Conservation (phyloP, 148 eudicot species). For the Chenopodium berlandieri region DNA sequence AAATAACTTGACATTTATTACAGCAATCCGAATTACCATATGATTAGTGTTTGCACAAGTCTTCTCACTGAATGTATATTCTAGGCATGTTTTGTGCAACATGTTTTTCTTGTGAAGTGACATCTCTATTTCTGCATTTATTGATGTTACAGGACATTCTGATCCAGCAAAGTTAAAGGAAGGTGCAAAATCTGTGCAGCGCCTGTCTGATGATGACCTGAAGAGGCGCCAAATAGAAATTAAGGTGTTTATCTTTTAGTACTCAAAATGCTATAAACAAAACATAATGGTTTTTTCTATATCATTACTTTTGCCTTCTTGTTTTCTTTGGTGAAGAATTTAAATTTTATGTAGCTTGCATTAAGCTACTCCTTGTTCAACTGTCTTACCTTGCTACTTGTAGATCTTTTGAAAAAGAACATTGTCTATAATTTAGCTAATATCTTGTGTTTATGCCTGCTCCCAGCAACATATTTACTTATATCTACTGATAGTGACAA, state of each 20-base stretch:
- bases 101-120: not conserved
- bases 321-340: not conserved
- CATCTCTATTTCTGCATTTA: constrained; percentile 13
- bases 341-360: not conserved
- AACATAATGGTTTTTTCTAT: not conserved
- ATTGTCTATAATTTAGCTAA: not conserved
- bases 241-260: constrained; percentile 44
- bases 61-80: not conserved
- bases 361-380: not conserved
- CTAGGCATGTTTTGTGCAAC: not conserved
- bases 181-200: constrained; percentile 55
- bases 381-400: not conserved
- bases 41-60: not conserved
- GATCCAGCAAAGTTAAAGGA: constrained; percentile 82
- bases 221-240: constrained; percentile 68
- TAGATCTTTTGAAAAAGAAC: not conserved
- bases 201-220: constrained; percentile 62
- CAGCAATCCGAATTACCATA: not conserved
- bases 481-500: not conserved
- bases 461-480: not conserved
- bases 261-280: not conserved
- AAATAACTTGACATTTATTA: not conserved
- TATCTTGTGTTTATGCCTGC: not conserved
- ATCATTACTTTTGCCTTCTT: not conserved
- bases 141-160: constrained; percentile 66